Evolutionary conservation across 352 stramenopile species (phyloP).

Genomic region (Phytophthora tentaculata): DNA sequence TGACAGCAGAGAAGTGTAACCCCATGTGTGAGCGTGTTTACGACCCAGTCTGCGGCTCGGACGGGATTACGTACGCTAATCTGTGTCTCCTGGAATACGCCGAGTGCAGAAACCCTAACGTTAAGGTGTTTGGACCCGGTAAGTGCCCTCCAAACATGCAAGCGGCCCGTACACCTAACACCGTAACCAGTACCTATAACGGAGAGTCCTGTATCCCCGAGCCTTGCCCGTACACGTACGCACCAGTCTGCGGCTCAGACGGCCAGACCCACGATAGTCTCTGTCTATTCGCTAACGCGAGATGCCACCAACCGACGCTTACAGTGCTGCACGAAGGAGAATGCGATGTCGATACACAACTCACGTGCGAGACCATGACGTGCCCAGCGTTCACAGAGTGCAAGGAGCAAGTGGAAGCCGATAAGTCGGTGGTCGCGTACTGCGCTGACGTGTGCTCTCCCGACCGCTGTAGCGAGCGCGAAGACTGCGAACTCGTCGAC

Average conservation of each 20-base stretch:
- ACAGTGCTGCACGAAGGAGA: constrained; percentile 48
- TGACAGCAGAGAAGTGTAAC: constrained; percentile 49
- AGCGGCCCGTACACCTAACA: constrained; percentile 17
- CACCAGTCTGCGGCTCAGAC: constrained; percentile 49
- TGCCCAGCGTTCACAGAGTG: constrained; percentile 56
- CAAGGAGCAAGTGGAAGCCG: constrained; percentile 34
- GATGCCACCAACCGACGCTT: constrained; percentile 36
- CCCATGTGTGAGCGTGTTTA: constrained; percentile 53
- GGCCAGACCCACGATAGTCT: constrained; percentile 48
- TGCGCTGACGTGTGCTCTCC: constrained; percentile 60
- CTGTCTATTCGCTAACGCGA: constrained; percentile 47
- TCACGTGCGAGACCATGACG: constrained; percentile 55
- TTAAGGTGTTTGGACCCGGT: constrained; percentile 46
- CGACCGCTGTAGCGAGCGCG: constrained; percentile 53
- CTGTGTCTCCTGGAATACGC: constrained; percentile 61
- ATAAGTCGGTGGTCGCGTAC: constrained; percentile 40
- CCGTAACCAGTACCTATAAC: constrained; percentile 5
- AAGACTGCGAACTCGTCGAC: constrained; percentile 53
- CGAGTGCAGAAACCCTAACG: constrained; percentile 41
- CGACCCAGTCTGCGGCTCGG: constrained; percentile 63
- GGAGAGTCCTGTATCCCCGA: constrained; percentile 43
- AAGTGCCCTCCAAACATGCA: constrained; percentile 47
- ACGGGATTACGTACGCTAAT: constrained; percentile 71
- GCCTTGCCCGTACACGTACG: constrained; percentile 44
- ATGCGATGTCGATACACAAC: constrained; percentile 47